These are phyloP conservation scores for Penicillium sp. DNA, from an alignment of 2,329 filamentous ascomycete genomes.

Conservation along the genomic window DNA sequence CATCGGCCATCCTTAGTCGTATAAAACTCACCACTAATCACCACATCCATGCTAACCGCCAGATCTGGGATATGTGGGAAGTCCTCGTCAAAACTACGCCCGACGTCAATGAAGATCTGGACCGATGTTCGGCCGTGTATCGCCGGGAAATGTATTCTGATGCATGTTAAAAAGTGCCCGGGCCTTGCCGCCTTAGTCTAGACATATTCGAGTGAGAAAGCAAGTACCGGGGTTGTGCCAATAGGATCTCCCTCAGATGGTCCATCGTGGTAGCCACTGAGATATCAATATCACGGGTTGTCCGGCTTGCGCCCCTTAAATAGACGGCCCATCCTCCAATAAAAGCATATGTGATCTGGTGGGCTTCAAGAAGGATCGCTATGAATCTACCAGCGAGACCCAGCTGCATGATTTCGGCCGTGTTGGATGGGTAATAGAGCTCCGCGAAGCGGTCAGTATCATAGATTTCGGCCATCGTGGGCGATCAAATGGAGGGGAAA, in stretches of 20 bases:
- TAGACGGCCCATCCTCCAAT: slow-evolving; percentile 21
- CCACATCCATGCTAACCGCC: slow-evolving; percentile 20
- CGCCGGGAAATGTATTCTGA: slow-evolving; percentile 18
- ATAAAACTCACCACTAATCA: slow-evolving; percentile 16
- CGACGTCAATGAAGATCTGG: slow-evolving; percentile 20
- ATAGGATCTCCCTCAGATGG: slow-evolving; percentile 15
- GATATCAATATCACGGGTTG: slow-evolving; percentile 21
- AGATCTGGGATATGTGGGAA: slow-evolving; percentile 18
- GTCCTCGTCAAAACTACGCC: slow-evolving; percentile 15
- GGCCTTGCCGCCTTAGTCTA: not conserved
- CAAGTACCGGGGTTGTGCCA: slow-evolving; percentile 16
- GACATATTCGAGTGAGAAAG: not conserved
- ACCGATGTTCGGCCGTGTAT: slow-evolving; percentile 17
- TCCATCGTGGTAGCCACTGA: slow-evolving; percentile 18
- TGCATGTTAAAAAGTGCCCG: slow-evolving; percentile 4
- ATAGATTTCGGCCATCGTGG: slow-evolving; percentile 19
- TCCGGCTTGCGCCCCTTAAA: slow-evolving; percentile 15
- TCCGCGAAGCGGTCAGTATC: slow-evolving; percentile 21
- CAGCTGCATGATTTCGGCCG: slow-evolving; percentile 18
- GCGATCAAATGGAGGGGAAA: not conserved
- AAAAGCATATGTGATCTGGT: slow-evolving; percentile 18
- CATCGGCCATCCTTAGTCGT: not conserved
- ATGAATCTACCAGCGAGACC: slow-evolving; percentile 19
- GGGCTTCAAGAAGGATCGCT: slow-evolving; percentile 14
- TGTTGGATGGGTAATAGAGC: slow-evolving; percentile 20